Evolutionary conservation across 176 grass and related monocot genomes (phyloP).

Genomic region (Avena sativa): DNA sequence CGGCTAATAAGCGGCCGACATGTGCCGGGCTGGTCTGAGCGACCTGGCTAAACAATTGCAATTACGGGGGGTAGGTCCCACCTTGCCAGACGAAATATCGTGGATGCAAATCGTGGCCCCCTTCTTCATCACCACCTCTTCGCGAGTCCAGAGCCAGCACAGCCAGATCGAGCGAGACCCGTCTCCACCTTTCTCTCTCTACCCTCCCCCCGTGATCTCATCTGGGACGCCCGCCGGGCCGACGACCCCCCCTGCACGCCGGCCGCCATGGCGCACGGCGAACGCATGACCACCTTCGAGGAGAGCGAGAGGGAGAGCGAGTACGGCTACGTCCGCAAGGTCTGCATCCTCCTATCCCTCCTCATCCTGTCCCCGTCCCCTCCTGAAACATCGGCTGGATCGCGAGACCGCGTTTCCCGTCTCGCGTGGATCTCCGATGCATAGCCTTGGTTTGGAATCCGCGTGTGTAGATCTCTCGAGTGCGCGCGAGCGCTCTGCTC

Average conservation of each 20-base stretch:
- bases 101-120: constrained; percentile 53
- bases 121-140: constrained; percentile 36
- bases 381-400: neutral
- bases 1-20: neutral
- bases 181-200: neutral
- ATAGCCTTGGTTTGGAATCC: neutral
- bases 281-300: constrained; percentile 92
- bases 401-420: neutral
- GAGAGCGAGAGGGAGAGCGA: constrained; percentile 95
- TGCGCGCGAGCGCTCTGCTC: too few relatives aligned
- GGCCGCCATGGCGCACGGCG: constrained; percentile 69
- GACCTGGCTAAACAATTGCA: neutral
- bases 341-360: neutral
- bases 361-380: neutral
- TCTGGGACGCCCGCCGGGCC: constrained; percentile 43
- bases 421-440: neutral
- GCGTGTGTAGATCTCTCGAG: neutral
- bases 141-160: constrained; percentile 39
- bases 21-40: neutral
- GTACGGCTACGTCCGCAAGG: constrained; percentile 98
- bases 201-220: constrained; percentile 44
- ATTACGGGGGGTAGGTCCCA: neutral
- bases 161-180: constrained; percentile 47
- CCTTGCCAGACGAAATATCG: neutral
- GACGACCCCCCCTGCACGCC: constrained; percentile 22